phyloP scores from a whole-genome alignment of 2,329 filamentous ascomycete species.

The Cladosporium sp. region DNA sequence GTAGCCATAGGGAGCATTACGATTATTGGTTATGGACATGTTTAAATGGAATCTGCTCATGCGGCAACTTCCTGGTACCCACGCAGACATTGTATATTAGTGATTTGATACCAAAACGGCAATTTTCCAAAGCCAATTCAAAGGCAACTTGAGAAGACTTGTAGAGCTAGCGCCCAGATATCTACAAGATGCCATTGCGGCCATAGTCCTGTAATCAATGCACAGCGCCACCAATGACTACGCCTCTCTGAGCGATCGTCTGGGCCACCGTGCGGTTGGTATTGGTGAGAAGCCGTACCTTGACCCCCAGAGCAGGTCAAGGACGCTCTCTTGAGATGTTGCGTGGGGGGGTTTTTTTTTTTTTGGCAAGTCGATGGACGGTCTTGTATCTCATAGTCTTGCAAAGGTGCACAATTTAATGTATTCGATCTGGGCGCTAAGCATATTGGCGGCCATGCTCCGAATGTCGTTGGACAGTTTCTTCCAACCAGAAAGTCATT shows the following conservation, averaged over 20 bases:
- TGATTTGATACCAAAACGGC: not conserved
- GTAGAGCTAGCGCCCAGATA: not conserved
- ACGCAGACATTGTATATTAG: not conserved
- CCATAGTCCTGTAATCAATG: not conserved
- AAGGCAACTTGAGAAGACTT: not conserved
- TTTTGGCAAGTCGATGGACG: not conserved
- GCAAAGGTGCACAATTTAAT: slow-evolving; percentile 19
- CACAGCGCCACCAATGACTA: slow-evolving; percentile 66
- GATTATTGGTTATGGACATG: not conserved
- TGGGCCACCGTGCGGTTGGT: slow-evolving; percentile 55
- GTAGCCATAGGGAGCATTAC: not conserved
- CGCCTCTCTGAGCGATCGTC: slow-evolving; percentile 51
- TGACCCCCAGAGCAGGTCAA: slow-evolving; percentile 53
- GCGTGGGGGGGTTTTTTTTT: too few relatives aligned
- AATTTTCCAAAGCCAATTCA: not conserved
- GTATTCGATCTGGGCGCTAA: not conserved
- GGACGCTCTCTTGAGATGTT: slow-evolving; percentile 25
- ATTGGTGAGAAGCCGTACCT: slow-evolving; percentile 58
- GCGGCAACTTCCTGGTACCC: not conserved
- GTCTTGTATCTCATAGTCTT: too few relatives aligned
- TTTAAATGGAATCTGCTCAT: not conserved
- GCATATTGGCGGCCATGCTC: not conserved
- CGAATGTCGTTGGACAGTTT: not conserved
- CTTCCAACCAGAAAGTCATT: not conserved
- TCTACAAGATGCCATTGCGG: not conserved